A percentile compares a stretch with the other conserved stretches of the same genome.
Evolutionary conservation across 108 stramenopile genomes (phyloP).

Genomic region (Cyclotella atomus): DNA sequence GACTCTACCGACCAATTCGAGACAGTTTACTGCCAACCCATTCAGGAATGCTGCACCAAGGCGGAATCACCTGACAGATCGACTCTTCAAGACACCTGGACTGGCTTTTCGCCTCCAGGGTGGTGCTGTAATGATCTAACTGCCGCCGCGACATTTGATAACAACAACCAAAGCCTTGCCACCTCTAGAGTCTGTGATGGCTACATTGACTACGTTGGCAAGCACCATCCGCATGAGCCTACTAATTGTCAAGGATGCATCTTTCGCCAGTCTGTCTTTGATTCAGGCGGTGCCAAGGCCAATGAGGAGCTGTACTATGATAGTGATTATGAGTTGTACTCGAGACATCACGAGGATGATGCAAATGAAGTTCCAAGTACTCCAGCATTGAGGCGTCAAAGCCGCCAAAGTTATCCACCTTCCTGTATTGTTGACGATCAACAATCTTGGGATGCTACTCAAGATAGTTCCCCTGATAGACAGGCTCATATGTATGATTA

Average conservation of each 20-base stretch:
- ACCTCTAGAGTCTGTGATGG: constrained; percentile 22
- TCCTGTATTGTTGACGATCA: background rate
- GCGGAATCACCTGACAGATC: background rate
- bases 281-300: background rate
- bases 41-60: background rate
- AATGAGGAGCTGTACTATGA: constrained; percentile 47
- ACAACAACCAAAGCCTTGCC: no score
- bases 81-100: background rate
- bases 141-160: no score
- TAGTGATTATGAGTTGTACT: constrained; percentile 43
- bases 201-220: constrained; percentile 42
- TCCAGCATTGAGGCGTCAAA: background rate
- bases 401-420: background rate
- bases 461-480: constrained; percentile 19
- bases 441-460: background rate
- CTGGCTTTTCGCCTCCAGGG: background rate
- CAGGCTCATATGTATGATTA: constrained; percentile 45
- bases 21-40: background rate
- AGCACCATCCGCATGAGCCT: constrained; percentile 19
- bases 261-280: constrained; percentile 32
- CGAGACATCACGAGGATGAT: background rate
- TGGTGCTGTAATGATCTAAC: constrained; percentile 15
- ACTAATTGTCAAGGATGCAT: constrained; percentile 44
- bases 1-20: background rate
- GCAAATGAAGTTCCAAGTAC: background rate